Evolutionary conservation across 108 stramenopile genomes (phyloP), one percentile per base, ranked within the genome.

Genomic region (Stephanodiscus minutulus): DNA sequence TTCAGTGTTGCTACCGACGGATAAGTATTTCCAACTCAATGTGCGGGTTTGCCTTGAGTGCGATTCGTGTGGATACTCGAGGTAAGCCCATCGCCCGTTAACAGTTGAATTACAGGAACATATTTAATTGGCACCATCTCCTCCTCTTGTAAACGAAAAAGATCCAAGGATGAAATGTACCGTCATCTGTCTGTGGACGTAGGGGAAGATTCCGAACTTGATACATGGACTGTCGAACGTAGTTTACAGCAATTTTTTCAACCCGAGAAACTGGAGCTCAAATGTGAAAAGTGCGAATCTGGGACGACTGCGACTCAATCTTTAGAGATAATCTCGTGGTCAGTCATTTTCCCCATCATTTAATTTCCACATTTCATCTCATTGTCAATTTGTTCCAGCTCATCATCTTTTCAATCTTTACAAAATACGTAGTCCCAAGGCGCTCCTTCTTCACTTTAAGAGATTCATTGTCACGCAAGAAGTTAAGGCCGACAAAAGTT

Each of bases 211-310:
- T 20, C 70, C 2, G 49, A 80, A 2, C 36, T 31, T 29, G 76
- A 77, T 33, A n/a, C 36, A 28, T 82, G 80, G 83, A 73, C 57
- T 17, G 83, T 94, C 10, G 65, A 87, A n/a, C 52, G 68, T 33
- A 79, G 86, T 47, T 76, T 94, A 20, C 59, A 73, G 36, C 77
- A 75, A 17, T 91, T 88, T 64, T 96, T 96, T 62, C 66, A 69
- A 7, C 82, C 92, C 1, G 91, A 93, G 64, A 84, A 82, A 44
- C 79, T 85, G 9, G 89, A 94, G n/a, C 53, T 94, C 68, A 85
- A 90, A 31, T 96, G 95, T 54, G 95, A 96, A 76, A 92, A 96
- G 72, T 91, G 93, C 49, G 31, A 77, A 27, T 65, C 73, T 36
- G 87, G 93, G 0, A 78, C 22, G 17, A 66, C 64, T 11, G 90